These are phyloP conservation scores for Cytospora piceicola DNA, from an alignment of 2,329 filamentous ascomycete species.

Conservation along the genomic window DNA sequence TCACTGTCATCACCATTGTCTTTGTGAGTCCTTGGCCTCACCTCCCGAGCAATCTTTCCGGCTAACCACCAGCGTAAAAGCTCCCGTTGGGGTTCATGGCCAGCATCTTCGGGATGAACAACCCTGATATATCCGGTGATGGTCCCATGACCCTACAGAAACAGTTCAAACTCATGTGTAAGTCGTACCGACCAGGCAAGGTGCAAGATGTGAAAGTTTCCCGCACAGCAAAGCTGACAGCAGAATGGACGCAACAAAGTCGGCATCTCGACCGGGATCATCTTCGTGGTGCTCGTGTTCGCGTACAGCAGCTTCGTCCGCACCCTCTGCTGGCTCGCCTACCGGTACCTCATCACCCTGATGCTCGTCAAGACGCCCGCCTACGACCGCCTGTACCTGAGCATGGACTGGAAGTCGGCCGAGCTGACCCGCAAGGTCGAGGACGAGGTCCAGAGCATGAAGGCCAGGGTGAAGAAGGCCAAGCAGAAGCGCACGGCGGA, in stretches of 20 bases:
- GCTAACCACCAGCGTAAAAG: not conserved
- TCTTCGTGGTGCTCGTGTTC: not conserved
- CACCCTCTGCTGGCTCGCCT: conserved; percentile 6
- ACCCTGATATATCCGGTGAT: not conserved
- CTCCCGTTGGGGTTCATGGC: conserved; percentile 15
- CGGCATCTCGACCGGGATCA: conserved; percentile 6
- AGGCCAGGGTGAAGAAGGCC: not conserved
- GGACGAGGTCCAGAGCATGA: not conserved
- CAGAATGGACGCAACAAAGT: not conserved
- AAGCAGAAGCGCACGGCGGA: not conserved
- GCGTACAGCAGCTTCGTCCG: conserved; percentile 14
- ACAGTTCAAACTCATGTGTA: conserved; percentile 14
- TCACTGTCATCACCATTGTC: conserved; percentile 41
- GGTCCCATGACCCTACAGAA: not conserved
- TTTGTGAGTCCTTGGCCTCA: conserved; percentile 34
- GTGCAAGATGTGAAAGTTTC: too few species aligned
- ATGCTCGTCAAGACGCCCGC: not conserved
- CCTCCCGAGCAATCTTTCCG: not conserved
- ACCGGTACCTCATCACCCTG: conserved; percentile 8
- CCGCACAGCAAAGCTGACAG: not conserved
- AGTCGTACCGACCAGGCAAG: not conserved
- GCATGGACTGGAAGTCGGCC: conserved; percentile 3
- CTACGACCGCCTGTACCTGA: not conserved
- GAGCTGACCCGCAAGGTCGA: not conserved
- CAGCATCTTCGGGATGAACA: conserved; percentile 24